These are phyloP conservation scores for Coemansia sp. DNA, from an alignment of 192 early-diverging fungal species.

Conservation along the genomic window DNA sequence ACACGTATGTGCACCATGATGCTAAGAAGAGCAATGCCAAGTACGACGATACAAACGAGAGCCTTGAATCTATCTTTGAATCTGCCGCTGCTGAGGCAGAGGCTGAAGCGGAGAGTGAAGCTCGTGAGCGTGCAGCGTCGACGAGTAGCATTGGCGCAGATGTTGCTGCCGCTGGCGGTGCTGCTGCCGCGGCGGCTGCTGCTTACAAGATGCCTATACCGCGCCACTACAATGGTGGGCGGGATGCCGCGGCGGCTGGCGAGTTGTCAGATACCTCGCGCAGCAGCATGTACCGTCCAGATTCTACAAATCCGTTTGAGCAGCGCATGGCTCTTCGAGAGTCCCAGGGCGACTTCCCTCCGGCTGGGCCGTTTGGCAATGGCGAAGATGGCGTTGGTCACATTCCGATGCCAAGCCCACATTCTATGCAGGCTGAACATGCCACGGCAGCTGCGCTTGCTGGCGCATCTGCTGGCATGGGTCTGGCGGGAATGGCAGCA, in stretches of 20 bases:
- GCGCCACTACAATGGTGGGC: conserved; percentile 26
- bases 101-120: conserved; percentile 46
- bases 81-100: conserved; percentile 49
- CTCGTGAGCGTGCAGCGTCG: conserved; percentile 35
- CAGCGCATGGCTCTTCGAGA: conserved; percentile 52
- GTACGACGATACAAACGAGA: conserved; percentile 38
- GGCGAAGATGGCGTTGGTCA: conserved; percentile 32
- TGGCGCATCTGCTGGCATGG: conserved; percentile 10
- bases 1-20: conserved; percentile 45
- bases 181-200: conserved; percentile 12
- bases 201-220: conserved; percentile 23
- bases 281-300: conserved; percentile 36
- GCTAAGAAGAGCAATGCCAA: conserved; percentile 20
- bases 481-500: background rate
- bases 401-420: conserved; percentile 43
- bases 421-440: conserved; percentile 35
- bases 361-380: conserved; percentile 47
- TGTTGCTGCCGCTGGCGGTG: conserved; percentile 13
- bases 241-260: conserved; percentile 12
- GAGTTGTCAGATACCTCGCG: conserved; percentile 19
- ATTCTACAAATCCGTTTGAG: conserved; percentile 54
- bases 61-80: conserved; percentile 53
- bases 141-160: conserved; percentile 18
- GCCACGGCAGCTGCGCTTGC: conserved; percentile 38
- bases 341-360: conserved; percentile 52